Base-by-base conservation (phyloP, 1,284 basidiomycete genomes). In the Trametes hirsuta region DNA sequence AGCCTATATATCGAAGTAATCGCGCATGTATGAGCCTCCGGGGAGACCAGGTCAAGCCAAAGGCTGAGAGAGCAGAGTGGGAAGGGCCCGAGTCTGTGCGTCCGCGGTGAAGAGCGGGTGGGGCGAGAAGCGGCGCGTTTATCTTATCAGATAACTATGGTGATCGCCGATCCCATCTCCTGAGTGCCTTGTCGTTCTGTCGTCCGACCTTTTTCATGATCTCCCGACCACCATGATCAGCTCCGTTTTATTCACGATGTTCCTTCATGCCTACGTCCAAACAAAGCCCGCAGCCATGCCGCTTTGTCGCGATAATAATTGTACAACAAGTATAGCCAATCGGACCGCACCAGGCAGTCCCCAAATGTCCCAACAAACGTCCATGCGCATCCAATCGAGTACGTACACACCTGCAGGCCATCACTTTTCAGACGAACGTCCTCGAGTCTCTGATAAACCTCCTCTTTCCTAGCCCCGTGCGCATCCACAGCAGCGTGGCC, bases 401-500 rank as follows among this genome's bases (percentile, higher is more conserved):
- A 45, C 24, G 41, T 35, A 49, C 18, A 18, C 18, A 25, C 12
- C 2, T 3, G 6, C 21, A 8, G 37, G 36, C 10, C 35, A 42
- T 8, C 4, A 8, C 8, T 8, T 4, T 30, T 66, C 70, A 77
- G n/a, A 76, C 74, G 53, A 78, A 70, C 62, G 77, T 78, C 68
- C 75, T 70, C 47, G 78, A 80, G 69, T 79, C 77, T 71, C 79
- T 78, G 66, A 82, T 77, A 68, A 77, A 76, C 55, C 71, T 74
- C 66, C 76, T 75, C 67, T 77, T 79, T 57, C 74, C 58, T 10
- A 66, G 51, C 24, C 67, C 78, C 35, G 75, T 75, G 18, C 76
- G 76, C 65, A 88, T 74, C 88, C 89, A 91, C 62, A 84, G 65
- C 63, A 85, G 80, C 12, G 89, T 88, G 35, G 80, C 77, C 6